Evolutionary conservation across 1,139 yeast species (phyloP), one percentile per base, ranked within the genome.

Genomic region (Kodamaea alishanica): DNA sequence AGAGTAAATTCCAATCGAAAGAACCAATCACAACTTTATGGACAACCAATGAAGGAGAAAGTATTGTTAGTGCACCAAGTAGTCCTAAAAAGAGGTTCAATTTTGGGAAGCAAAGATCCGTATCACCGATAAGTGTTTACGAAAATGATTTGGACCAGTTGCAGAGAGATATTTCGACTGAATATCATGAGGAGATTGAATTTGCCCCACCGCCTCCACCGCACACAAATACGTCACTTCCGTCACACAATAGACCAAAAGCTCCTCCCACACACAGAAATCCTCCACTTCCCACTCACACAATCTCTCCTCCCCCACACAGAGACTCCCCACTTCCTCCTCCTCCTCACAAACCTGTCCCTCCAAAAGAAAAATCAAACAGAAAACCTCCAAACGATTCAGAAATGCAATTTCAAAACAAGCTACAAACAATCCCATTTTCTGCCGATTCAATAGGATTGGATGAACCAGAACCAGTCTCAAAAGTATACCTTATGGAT

Each of bases 401-500:
- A 9, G 10, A 33, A 15, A 28, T 9, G 7, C 25, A 31, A 26
- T 24, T 32, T 29, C 24, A 24, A 9, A 30, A 60, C 65, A 1
- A 48, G 30, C 33, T 26, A 24, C 12, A 28, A 9, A 31, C 66
- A 0, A 54, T 69, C 4, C 77, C 77, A 7, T 71, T 67, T 42
- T 70, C 76, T 1, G 77, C 77, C 1, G 75, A 70, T 36, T 56
- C 66, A 4, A 67, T 71, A 26, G 75, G 75, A 0, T 29, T 64
- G 7, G 73, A 63, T 8, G 53, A 50, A 2, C 59, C 50, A 4
- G 48, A 42, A 10, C 34, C 65, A 27, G 71, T 74, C 1, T 63
- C 73, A 2, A 56, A 58, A 28, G 75, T 68, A 6, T 69, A 55
- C 44, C 51, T 63, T 40, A 48, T 67, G 56, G 71, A 62, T 38